Evolutionary conservation across 2,329 filamentous ascomycete genomes (phyloP).

Genomic region (Acarospora socialis): DNA sequence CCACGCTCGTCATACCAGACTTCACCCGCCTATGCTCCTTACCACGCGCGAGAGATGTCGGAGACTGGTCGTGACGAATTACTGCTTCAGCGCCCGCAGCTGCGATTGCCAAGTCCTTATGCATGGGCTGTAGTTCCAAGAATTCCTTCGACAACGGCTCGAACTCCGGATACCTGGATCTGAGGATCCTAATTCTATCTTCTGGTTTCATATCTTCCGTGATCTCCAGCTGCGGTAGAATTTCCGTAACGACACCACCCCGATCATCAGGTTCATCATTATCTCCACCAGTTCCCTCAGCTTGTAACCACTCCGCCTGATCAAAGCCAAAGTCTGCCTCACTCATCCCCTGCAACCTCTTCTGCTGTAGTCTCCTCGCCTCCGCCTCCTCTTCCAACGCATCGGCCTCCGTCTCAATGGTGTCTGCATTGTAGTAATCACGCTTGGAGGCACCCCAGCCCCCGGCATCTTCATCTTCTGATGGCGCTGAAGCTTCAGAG

Average conservation of each 20-base stretch:
- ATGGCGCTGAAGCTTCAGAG: constrained; percentile 16
- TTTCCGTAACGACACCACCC: constrained; percentile 58
- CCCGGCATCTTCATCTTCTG: constrained; percentile 41
- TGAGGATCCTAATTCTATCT: constrained; percentile 62
- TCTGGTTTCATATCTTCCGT: constrained; percentile 62
- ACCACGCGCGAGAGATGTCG: background rate
- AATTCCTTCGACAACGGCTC: constrained; percentile 74
- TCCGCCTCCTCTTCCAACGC: constrained; percentile 87
- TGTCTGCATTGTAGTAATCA: constrained; percentile 87
- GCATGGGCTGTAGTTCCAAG: constrained; percentile 47
- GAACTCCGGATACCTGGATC: constrained; percentile 80
- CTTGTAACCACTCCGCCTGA: constrained; percentile 66
- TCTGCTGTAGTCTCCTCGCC: constrained; percentile 74
- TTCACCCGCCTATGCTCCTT: background rate
- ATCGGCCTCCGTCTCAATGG: constrained; percentile 53
- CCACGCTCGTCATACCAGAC: constrained; percentile 34
- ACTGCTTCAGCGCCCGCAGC: constrained; percentile 41
- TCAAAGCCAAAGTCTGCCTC: constrained; percentile 92
- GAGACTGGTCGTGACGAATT: constrained; percentile 13
- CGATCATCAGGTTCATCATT: constrained; percentile 30
- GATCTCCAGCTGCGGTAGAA: constrained; percentile 72
- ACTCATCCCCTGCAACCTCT: constrained; percentile 76
- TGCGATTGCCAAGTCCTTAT: constrained; percentile 45
- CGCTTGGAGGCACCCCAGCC: constrained; percentile 81
- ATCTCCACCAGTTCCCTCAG: constrained; percentile 30